Evolutionary conservation across 345 rosid genomes (phyloP).

Genomic region (Salix exigua): DNA sequence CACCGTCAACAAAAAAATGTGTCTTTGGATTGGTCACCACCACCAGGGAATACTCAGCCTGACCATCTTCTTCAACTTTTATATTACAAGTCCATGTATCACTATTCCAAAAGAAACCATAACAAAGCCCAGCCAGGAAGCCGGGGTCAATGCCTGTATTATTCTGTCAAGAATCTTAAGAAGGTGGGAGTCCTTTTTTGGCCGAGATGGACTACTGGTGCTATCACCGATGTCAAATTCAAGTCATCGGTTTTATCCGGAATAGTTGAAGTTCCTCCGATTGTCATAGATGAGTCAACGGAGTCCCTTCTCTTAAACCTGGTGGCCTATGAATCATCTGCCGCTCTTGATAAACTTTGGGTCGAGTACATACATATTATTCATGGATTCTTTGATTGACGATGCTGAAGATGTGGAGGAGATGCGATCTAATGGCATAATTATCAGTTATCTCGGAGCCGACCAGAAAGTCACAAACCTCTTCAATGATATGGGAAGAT

Average conservation of each 20-base stretch:
- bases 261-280: conserved; percentile 10
- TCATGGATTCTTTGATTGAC: conserved; percentile 21
- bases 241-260: neutral
- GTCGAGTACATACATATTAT: conserved; percentile 16
- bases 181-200: neutral
- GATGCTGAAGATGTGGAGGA: conserved; percentile 15
- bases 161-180: neutral
- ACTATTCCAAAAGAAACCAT: too few species aligned
- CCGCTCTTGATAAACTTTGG: neutral
- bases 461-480: conserved; percentile 14
- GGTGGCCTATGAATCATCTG: conserved; percentile 19
- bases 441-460: conserved; percentile 8
- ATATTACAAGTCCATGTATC: too few species aligned
- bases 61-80: conserved; percentile 5
- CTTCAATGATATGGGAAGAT: conserved; percentile 7
- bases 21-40: too few species aligned
- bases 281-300: conserved; percentile 17
- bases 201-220: neutral
- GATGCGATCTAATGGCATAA: conserved; percentile 5
- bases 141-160: neutral
- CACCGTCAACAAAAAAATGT: too few species aligned
- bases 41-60: too few species aligned
- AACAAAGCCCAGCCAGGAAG: too few species aligned
- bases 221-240: neutral
- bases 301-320: neutral